Evolutionary conservation across 257 asterid species (phyloP), one percentile per base, ranked within the genome.

Genomic region (Penstemon newberryi): DNA sequence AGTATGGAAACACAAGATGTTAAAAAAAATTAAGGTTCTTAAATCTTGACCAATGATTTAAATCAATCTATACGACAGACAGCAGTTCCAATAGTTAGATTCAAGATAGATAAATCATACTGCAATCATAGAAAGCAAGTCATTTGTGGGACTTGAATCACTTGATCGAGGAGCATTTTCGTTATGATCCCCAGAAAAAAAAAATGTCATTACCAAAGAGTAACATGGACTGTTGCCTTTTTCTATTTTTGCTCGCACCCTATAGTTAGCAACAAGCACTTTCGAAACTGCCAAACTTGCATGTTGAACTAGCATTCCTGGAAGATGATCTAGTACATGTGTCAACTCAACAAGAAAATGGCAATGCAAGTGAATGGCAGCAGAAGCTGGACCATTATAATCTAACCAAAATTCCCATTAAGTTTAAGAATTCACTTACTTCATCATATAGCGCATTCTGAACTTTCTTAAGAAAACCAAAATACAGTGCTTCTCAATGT

Each of bases 61-160:
- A 4, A 7, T 15, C 19, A 25, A 46, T 46, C 25, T 9, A 56
- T 47, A 41, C 38, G 40, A 6, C 5, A 8, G 18, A 38, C 8
- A 37, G 50, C 62, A 69, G 39, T 67, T 67, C 38, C 63, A 75
- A 43, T 8, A 37, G 38, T 45, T 51, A 63, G 39, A 54, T 74
- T 39, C 42, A 52, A 49, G 67, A 15, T 38, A 61, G 46, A 49
- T 12, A 59, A 63, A 56, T 59, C 49, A 54, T 12, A 52, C 47
- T 45, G 65, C 60, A 49, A 67, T 46, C 47, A 47, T 13, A 66
- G 62, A 45, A 49, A 52, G 69, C 5, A 42, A 19, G 66, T 52
- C 38, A 42, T n/a, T 36, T 44, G 11, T 4, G 7, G 37, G 36
- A 45, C 61, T 38, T 15, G 18, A 15, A 15, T 15, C 18, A 15